Conservation (phyloP, 345 rosid genomes). For the Diplotaxis tenuifolia region DNA sequence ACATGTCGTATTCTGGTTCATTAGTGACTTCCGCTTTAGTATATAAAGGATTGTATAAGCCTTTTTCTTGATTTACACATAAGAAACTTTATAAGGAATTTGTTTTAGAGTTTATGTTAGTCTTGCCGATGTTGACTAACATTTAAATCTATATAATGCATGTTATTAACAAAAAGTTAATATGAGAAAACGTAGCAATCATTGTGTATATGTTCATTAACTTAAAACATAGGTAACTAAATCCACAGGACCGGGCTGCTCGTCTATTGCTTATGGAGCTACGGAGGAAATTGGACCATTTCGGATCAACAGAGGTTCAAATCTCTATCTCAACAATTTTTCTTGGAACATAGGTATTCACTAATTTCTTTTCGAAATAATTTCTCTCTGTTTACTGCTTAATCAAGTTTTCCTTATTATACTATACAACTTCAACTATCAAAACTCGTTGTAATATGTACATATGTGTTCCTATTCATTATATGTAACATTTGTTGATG, state of each 20-base stretch:
- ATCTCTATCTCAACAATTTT: slow-evolving; percentile 59
- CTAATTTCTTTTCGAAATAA: no score
- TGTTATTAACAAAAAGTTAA: neutral
- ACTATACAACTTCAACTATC: neutral
- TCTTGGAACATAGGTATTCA: slow-evolving; percentile 69
- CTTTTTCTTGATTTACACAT: neutral
- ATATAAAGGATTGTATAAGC: neutral
- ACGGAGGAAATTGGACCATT: slow-evolving; percentile 95
- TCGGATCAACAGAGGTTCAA: slow-evolving; percentile 56
- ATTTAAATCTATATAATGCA: neutral
- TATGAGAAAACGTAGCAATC: neutral
- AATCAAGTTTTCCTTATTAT: neutral
- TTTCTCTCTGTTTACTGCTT: neutral
- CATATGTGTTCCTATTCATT: neutral
- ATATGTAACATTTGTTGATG: neutral
- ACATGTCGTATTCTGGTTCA: no score
- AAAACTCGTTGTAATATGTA: neutral
- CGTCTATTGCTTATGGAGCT: slow-evolving; percentile 93
- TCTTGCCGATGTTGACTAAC: neutral
- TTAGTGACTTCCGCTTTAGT: no score
- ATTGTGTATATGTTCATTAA: neutral
- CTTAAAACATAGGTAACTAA: neutral
- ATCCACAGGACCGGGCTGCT: slow-evolving; percentile 89
- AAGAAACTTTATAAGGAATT: neutral
- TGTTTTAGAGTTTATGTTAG: neutral